These are phyloP conservation scores for Cladobotryum mycophilum DNA, from an alignment of 2,329 filamentous ascomycete species.

Conservation along the genomic window DNA sequence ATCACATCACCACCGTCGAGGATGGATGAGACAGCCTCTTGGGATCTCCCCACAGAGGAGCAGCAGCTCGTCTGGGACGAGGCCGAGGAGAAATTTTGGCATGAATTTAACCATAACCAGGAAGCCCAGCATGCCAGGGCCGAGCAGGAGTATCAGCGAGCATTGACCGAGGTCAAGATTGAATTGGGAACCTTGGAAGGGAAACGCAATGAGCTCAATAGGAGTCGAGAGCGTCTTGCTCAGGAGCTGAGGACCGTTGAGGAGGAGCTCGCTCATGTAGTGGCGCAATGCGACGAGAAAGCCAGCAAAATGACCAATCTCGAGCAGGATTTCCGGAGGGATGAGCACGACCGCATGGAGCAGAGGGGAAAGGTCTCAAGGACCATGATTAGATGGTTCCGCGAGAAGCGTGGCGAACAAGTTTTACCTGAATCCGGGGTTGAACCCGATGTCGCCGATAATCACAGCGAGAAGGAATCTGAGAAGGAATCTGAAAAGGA, in stretches of 20 bases:
- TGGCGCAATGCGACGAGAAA: constrained; percentile 26
- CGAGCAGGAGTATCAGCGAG: constrained; percentile 21
- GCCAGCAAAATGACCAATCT: constrained; percentile 28
- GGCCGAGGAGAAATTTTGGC: constrained; percentile 31
- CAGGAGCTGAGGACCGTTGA: constrained; percentile 31
- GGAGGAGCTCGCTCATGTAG: constrained; percentile 29
- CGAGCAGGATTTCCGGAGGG: constrained; percentile 25
- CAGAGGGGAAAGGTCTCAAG: constrained; percentile 21
- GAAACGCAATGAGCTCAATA: constrained; percentile 21
- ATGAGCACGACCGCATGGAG: constrained; percentile 23
- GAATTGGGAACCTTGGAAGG: constrained; percentile 25
- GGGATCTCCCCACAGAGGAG: constrained; percentile 27
- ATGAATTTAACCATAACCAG: constrained; percentile 20
- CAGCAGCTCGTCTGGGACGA: constrained; percentile 30
- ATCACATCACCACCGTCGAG: neutral
- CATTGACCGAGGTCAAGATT: constrained; percentile 21
- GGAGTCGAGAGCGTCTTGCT: constrained; percentile 23
- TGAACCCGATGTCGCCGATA: constrained; percentile 14
- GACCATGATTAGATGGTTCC: constrained; percentile 30
- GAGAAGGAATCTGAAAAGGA: constrained; percentile 8
- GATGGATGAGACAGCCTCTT: constrained; percentile 18
- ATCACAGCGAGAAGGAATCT: constrained; percentile 3
- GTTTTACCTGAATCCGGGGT: constrained; percentile 12
- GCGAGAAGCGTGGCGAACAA: constrained; percentile 23
- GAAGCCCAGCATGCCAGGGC: constrained; percentile 17